Base-by-base conservation (phyloP, 1,139 yeast genomes). In the Candida tunisiensis region DNA sequence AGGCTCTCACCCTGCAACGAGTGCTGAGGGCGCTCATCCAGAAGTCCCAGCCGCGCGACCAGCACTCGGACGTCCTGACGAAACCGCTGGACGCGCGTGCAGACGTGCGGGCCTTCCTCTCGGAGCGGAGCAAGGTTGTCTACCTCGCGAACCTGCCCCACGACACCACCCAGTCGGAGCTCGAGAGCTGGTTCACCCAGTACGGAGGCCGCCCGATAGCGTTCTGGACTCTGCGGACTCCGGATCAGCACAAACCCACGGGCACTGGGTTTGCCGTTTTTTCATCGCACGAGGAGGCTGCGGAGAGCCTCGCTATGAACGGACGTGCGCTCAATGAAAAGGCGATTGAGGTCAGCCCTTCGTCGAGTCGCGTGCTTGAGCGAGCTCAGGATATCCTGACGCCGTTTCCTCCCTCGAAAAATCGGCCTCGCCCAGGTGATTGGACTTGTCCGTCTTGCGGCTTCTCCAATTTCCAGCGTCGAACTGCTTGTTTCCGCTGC, bases 401-500 rank as follows among this genome's bases (percentile, higher is more conserved):
- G 0, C 80, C 92, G 7, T 83, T 85, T 51, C 93, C 94, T 9
- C 74, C 83, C 15, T 73, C 80, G 27, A 83, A 83, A 43, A 83
- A 83, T 49, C 65, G 92, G 40, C 93, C 94, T 15, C 64, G 96
- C 44, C 95, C 95, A 0, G 96, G 96, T 15, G 96, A 85, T 47
- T 85, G 96, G 96, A 79, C 80, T 6, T 85, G 96, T 53, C 93
- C 94, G 11, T 74, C 88, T 5, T 85, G 96, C 58, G 94, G 95
- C 1, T 85, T 85, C 46, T 78, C 93, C 21, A 85, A 85, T 47
- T 85, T 85, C 54, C 96, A 85, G 53, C 69, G 95, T 43, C 67
- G 96, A 51, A 79, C 92, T 2, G 93, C 93, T 3, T 85, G 96
- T 52, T 82, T 83, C 58, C 64, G 95, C 37, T 85, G 96, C 47